Evolutionary conservation across 805 yeast species (phyloP).

Genomic region (Torulaspora gathmanii): DNA sequence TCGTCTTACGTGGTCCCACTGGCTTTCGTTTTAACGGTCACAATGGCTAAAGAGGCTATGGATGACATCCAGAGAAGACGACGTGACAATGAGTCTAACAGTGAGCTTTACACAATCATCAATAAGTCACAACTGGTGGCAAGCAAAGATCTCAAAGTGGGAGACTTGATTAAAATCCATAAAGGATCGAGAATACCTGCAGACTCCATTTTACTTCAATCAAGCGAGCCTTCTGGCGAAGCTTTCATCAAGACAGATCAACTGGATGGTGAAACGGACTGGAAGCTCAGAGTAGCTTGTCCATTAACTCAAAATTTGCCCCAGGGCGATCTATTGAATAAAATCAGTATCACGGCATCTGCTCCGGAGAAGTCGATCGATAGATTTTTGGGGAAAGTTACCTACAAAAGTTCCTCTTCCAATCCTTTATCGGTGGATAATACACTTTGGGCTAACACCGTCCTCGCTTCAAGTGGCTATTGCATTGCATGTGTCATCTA

Average conservation of each 20-base stretch:
- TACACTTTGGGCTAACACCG: constrained; percentile 97
- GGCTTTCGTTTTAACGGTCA: constrained; percentile 85
- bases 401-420: constrained; percentile 51
- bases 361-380: constrained; percentile 84
- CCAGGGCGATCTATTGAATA: constrained; percentile 45
- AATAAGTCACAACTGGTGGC: constrained; percentile 43
- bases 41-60: constrained; percentile 92
- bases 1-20: constrained; percentile 92
- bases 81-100: constrained; percentile 84
- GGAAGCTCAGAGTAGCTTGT: constrained; percentile 86
- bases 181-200: constrained; percentile 92
- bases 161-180: constrained; percentile 73
- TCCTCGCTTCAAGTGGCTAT: constrained; percentile 80
- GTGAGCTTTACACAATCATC: constrained; percentile 72
- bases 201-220: constrained; percentile 78
- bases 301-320: constrained; percentile 61
- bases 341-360: constrained; percentile 60
- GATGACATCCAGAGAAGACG: constrained; percentile 90
- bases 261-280: constrained; percentile 97
- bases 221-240: constrained; percentile 80
- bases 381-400: constrained; percentile 68
- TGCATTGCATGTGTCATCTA: constrained; percentile 84
- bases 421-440: constrained; percentile 78
- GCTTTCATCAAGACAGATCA: constrained; percentile 95
- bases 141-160: constrained; percentile 68